phyloP scores from a whole-genome alignment of 257 asterid species.

The Solanum acaule region DNA sequence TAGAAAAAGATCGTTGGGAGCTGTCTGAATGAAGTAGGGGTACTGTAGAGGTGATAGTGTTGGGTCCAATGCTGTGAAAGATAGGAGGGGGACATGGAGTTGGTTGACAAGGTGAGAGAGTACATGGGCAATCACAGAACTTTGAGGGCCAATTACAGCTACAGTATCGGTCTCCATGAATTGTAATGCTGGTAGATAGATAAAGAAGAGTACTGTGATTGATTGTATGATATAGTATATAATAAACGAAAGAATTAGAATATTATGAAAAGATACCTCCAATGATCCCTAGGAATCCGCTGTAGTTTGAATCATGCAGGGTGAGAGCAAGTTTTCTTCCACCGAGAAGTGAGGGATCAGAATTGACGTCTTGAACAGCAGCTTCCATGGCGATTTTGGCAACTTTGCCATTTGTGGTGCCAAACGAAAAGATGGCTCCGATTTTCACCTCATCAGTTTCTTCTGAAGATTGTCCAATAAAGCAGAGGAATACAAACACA shows the following conservation, averaged over 20 bases:
- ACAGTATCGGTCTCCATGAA: constrained; percentile 62
- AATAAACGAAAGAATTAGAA: background rate
- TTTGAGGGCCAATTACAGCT: constrained; percentile 85
- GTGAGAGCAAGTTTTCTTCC: constrained; percentile 45
- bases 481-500: background rate
- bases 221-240: background rate
- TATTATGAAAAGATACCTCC: constrained; percentile 40
- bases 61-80: constrained; percentile 80
- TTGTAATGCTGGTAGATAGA: constrained; percentile 38
- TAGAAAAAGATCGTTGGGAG: constrained; percentile 62
- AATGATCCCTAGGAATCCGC: constrained; percentile 63
- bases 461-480: background rate
- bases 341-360: constrained; percentile 47
- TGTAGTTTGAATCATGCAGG: constrained; percentile 50
- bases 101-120: constrained; percentile 75
- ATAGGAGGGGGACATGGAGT: constrained; percentile 79
- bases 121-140: constrained; percentile 68
- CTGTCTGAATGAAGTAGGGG: constrained; percentile 76
- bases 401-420: constrained; percentile 50
- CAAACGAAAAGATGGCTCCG: constrained; percentile 61
- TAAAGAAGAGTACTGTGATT: background rate
- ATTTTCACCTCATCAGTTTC: constrained; percentile 30
- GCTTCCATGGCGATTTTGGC: constrained; percentile 70
- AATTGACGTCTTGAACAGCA: constrained; percentile 68
- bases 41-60: constrained; percentile 67